These are phyloP conservation scores for Sanguinoderma infundibulare DNA, from an alignment of 1,284 basidiomycete species.

Conservation along the genomic window DNA sequence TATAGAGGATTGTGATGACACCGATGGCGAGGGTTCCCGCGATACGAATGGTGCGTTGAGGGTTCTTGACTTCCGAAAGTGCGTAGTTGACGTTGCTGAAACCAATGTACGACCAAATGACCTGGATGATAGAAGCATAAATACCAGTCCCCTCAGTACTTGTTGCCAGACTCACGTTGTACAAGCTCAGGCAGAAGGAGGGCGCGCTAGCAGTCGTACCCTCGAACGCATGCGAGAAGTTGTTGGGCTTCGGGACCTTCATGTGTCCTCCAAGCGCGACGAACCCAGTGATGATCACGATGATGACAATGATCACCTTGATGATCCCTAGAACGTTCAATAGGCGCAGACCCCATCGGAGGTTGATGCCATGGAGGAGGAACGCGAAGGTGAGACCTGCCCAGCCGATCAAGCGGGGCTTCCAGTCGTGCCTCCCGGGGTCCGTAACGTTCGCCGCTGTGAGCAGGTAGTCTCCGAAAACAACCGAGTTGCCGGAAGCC, in stretches of 20 bases:
- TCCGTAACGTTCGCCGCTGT: not conserved
- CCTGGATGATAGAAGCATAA: not conserved
- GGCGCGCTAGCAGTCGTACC: slow-evolving; percentile 54
- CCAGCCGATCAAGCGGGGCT: slow-evolving; percentile 35
- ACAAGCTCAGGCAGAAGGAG: slow-evolving; percentile 59
- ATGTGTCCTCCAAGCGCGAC: slow-evolving; percentile 45
- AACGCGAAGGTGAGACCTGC: slow-evolving; percentile 57
- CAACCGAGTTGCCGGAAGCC: slow-evolving; percentile 53
- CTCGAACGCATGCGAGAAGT: slow-evolving; percentile 46
- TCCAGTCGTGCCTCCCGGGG: slow-evolving; percentile 12
- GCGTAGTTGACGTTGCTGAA: slow-evolving; percentile 63
- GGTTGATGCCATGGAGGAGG: slow-evolving; percentile 52
- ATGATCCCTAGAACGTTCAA: slow-evolving; percentile 64
- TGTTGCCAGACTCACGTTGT: slow-evolving; percentile 66
- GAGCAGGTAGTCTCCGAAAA: slow-evolving; percentile 66
- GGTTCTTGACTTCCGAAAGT: slow-evolving; percentile 69
- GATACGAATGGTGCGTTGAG: slow-evolving; percentile 66
- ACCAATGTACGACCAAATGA: slow-evolving; percentile 65
- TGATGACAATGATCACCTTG: slow-evolving; percentile 58
- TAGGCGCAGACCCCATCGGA: slow-evolving; percentile 55
- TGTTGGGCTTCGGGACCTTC: slow-evolving; percentile 50
- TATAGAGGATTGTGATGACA: slow-evolving; percentile 55
- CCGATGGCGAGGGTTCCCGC: slow-evolving; percentile 67
- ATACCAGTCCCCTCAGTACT: slow-evolving; percentile 66
- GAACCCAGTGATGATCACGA: slow-evolving; percentile 53